phyloP scores from a whole-genome alignment of 108 stramenopile genomes.

The Fistulifera solaris region DNA sequence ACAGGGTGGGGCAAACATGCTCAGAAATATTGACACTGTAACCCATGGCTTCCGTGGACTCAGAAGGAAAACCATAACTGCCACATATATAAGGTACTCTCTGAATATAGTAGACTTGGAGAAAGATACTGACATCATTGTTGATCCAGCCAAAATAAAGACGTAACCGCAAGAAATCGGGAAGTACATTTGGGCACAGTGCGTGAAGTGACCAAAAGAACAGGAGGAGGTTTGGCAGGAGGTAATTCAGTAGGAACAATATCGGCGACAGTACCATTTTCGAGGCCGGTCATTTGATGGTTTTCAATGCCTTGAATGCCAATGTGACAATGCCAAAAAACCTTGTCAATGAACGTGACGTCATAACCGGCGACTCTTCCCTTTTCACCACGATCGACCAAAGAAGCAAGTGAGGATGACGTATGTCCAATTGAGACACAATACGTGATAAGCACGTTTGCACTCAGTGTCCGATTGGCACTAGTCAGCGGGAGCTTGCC shows the following conservation, averaged over 20 bases:
- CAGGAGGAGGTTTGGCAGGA: no score
- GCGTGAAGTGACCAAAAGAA: no score
- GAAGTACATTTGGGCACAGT: no score
- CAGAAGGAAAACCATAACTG: no score
- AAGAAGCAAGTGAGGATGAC: not conserved
- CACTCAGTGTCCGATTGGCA: no score
- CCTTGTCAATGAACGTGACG: not conserved
- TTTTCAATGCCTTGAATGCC: conserved; percentile 20
- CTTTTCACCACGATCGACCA: conserved; percentile 27
- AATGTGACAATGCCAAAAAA: not conserved
- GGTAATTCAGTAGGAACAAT: not conserved
- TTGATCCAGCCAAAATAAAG: conserved; percentile 9
- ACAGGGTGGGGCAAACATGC: no score
- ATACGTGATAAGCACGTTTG: no score
- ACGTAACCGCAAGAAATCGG: conserved; percentile 3
- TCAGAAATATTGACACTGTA: no score
- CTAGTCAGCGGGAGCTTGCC: not conserved
- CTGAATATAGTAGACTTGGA: conserved; percentile 8
- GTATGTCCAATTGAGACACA: no score
- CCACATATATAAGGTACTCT: conserved; percentile 12
- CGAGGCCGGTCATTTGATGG: conserved; percentile 9
- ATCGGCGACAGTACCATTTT: conserved; percentile 19
- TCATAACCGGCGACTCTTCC: conserved; percentile 20
- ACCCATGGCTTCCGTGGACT: no score
- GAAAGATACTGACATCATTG: conserved; percentile 14